These are phyloP conservation scores for Komagataella pseudopastoris DNA, from an alignment of 805 yeast genomes.

Conservation along the genomic window DNA sequence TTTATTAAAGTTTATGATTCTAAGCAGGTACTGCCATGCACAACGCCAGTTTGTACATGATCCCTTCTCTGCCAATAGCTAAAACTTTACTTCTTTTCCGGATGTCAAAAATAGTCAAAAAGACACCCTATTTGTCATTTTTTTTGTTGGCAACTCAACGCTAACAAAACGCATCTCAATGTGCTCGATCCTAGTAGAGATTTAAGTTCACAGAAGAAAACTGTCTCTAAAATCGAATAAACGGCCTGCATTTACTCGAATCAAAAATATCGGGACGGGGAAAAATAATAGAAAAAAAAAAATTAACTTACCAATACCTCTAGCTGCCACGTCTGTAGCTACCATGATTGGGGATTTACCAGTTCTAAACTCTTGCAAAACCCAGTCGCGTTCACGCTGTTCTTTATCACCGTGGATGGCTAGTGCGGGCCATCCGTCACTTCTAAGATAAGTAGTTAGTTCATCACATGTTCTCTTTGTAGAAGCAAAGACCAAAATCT, in stretches of 20 bases:
- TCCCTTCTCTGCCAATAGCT: neutral
- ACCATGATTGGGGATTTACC: conserved; percentile 96
- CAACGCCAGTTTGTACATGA: neutral
- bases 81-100: neutral
- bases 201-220: neutral
- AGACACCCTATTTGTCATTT: neutral
- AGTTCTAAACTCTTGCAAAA: conserved; percentile 76
- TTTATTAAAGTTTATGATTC: neutral
- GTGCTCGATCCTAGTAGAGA: neutral
- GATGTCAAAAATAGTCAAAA: neutral
- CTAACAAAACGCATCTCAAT: neutral
- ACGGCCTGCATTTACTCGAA: neutral
- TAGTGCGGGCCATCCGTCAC: conserved; percentile 97
- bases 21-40: neutral
- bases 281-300: conserved; percentile 2
- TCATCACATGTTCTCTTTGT: conserved; percentile 98
- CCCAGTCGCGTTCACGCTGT: conserved; percentile 99
- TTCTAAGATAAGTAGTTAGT: conserved; percentile 78
- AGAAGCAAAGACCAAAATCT: conserved; percentile 83
- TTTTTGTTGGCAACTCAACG: neutral
- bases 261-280: neutral
- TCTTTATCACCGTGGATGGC: conserved; percentile 98
- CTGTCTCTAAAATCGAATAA: neutral
- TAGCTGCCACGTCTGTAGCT: conserved; percentile 98
- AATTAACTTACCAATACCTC: conserved; percentile 93